Conservation (phyloP, 805 yeast species). For the Cyberlindnera xylosilytica region DNA sequence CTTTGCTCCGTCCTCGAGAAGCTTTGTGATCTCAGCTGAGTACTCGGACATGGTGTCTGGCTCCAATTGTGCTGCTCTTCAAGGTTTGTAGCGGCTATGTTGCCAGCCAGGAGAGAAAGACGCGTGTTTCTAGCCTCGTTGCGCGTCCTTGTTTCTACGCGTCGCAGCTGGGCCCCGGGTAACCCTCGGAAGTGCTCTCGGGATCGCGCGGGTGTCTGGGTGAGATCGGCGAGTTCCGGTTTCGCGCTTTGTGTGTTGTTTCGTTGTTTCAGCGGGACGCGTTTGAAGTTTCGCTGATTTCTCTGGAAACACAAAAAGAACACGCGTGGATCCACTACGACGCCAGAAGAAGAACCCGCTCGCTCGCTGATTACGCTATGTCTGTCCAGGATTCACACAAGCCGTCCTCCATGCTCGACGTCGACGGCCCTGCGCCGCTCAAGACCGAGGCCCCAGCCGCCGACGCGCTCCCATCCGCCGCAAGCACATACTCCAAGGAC, state of each 20-base stretch:
- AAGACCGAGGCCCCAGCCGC: slow-evolving; percentile 10
- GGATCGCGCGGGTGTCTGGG: too few species aligned
- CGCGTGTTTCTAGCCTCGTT: too few species aligned
- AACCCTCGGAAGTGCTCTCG: slow-evolving; percentile 5
- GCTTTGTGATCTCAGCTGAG: slow-evolving; percentile 40
- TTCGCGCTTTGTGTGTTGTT: background rate
- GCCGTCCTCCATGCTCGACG: slow-evolving; percentile 14
- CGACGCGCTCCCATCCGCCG: slow-evolving; percentile 2
- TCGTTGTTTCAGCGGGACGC: slow-evolving; percentile 1
- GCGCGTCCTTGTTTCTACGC: too few species aligned
- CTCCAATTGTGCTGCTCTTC: too few species aligned
- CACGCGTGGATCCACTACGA: background rate
- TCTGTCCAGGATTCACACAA: slow-evolving; percentile 7
- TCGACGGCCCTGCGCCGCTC: slow-evolving; percentile 3
- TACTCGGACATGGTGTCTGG: slow-evolving; percentile 26
- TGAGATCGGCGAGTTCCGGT: too few species aligned
- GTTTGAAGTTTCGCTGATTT: slow-evolving; percentile 10
- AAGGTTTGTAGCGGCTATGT: too few species aligned
- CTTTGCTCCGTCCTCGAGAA: slow-evolving; percentile 61
- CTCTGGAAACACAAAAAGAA: slow-evolving; percentile 4
- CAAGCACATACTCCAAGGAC: background rate
- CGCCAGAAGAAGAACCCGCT: background rate
- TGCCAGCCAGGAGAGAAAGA: too few species aligned
- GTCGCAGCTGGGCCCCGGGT: slow-evolving; percentile 1
- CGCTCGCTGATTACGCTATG: too few species aligned